Percentiles rank a stretch among this genome's conserved stretches.
These are phyloP conservation scores for Nissolia schottii DNA, from an alignment of 306 rosid species.

Conservation along the genomic window DNA sequence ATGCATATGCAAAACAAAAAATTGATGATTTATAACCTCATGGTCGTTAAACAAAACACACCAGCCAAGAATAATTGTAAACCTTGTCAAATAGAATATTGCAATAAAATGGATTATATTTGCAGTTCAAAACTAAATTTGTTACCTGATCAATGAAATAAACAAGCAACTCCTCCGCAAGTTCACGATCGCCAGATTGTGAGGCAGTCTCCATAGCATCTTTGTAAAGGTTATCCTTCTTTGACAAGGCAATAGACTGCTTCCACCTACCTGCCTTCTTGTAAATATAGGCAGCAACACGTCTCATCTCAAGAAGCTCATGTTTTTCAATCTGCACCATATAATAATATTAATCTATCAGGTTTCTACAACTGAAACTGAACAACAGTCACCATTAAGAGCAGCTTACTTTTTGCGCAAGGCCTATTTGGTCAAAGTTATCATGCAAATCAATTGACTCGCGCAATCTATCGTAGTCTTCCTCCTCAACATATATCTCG, in stretches of 20 bases:
- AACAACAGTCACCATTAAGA: constrained; percentile 11
- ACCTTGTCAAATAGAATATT: constrained; percentile 9
- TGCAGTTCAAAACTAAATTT: neutral
- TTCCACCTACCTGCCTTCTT: constrained; percentile 99
- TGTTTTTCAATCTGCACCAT: constrained; percentile 85
- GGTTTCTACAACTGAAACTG: constrained; percentile 16
- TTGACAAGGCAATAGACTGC: constrained; percentile 98
- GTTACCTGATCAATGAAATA: constrained; percentile 94
- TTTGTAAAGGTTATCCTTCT: constrained; percentile 98
- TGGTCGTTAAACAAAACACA: neutral
- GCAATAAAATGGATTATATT: constrained; percentile 8
- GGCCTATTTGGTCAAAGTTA: constrained; percentile 97
- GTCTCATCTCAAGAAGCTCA: constrained; percentile 98
- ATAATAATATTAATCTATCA: constrained; percentile 30
- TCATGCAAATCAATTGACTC: constrained; percentile 99
- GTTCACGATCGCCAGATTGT: constrained; percentile 98
- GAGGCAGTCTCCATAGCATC: constrained; percentile 99
- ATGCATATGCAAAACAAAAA: neutral
- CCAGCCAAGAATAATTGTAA: neutral
- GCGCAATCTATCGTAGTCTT: constrained; percentile 94
- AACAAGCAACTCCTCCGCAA: constrained; percentile 96
- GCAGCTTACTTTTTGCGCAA: constrained; percentile 82
- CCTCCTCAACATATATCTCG: constrained; percentile 96
- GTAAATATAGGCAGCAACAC: constrained; percentile 98
- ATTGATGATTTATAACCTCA: neutral